These are phyloP conservation scores for Aspergillus cavernicola DNA, from an alignment of 495 filamentous ascomycete species.

Conservation along the genomic window DNA sequence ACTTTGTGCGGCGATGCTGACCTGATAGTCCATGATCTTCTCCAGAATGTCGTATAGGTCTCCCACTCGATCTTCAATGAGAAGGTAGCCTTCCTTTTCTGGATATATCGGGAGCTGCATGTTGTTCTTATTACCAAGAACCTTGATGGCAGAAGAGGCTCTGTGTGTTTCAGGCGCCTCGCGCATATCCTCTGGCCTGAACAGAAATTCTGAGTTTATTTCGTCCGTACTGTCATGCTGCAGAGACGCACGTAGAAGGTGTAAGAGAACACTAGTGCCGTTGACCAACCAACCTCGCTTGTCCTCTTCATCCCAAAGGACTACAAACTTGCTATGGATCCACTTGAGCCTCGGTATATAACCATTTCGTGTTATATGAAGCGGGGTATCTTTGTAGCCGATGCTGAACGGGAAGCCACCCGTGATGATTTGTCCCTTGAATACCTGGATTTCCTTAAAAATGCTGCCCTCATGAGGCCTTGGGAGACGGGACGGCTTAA, in stretches of 20 bases:
- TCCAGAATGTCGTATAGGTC: conserved; percentile 21
- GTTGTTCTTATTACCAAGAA: conserved; percentile 20
- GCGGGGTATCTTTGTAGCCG: conserved; percentile 11
- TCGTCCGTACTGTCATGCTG: conserved; percentile 15
- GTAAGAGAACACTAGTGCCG: conserved; percentile 29
- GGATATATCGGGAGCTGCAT: conserved; percentile 19
- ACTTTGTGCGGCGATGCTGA: neutral
- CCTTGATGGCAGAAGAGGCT: conserved; percentile 8
- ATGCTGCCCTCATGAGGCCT: neutral
- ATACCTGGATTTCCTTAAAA: neutral
- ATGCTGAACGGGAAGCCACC: neutral
- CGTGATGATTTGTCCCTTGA: neutral
- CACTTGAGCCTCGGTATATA: conserved; percentile 17
- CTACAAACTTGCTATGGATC: conserved; percentile 23
- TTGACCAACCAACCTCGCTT: conserved; percentile 33
- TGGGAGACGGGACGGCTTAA: conserved; percentile 1
- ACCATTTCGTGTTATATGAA: neutral
- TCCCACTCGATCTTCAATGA: conserved; percentile 17
- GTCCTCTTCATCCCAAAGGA: conserved; percentile 29
- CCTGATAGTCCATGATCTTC: conserved; percentile 28
- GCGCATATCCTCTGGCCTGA: neutral
- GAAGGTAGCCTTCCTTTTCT: conserved; percentile 2
- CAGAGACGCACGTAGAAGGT: conserved; percentile 29
- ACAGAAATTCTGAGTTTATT: conserved; percentile 13
- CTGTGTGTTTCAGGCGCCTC: neutral